Conservation (phyloP, 2,329 filamentous ascomycete species). For the Phaeosphaeriaceae sp. region DNA sequence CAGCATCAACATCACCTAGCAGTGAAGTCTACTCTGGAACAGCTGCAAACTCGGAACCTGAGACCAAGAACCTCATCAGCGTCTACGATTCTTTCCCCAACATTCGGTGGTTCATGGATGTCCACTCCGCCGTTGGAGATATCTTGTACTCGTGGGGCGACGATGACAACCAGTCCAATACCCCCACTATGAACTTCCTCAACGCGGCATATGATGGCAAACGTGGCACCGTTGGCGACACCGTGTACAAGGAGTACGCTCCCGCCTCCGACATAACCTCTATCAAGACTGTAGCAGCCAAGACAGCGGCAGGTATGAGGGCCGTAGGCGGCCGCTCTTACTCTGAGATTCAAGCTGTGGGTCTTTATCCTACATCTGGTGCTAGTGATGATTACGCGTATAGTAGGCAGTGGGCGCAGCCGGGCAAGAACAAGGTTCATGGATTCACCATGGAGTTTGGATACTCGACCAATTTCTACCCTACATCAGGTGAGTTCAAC, state of each 20-base stretch:
- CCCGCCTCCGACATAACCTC: conserved; percentile 43
- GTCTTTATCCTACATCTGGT: conserved; percentile 48
- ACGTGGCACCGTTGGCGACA: conserved; percentile 56
- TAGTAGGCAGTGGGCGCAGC: conserved; percentile 43
- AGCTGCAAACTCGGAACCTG: conserved; percentile 61
- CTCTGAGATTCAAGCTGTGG: conserved; percentile 40
- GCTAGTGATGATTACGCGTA: conserved; percentile 50
- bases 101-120: conserved; percentile 64
- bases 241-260: conserved; percentile 60
- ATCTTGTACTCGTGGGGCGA: conserved; percentile 65
- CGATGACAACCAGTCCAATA: conserved; percentile 58
- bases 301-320: conserved; percentile 45
- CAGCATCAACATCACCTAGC: conserved; percentile 53
- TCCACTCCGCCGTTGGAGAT: conserved; percentile 62
- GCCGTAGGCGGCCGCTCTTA: conserved; percentile 48
- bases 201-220: conserved; percentile 60
- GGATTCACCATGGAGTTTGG: conserved; percentile 51
- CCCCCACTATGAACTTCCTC: conserved; percentile 58
- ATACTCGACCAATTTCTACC: conserved; percentile 50
- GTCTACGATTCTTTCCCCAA: conserved; percentile 58
- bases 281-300: conserved; percentile 42
- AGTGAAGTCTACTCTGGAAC: conserved; percentile 60
- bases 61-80: conserved; percentile 62
- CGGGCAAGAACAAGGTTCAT: conserved; percentile 48
- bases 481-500: conserved; percentile 49